These are phyloP conservation scores for Scalesia atractyloides DNA, from an alignment of 129 eudicot genomes.

Conservation along the genomic window DNA sequence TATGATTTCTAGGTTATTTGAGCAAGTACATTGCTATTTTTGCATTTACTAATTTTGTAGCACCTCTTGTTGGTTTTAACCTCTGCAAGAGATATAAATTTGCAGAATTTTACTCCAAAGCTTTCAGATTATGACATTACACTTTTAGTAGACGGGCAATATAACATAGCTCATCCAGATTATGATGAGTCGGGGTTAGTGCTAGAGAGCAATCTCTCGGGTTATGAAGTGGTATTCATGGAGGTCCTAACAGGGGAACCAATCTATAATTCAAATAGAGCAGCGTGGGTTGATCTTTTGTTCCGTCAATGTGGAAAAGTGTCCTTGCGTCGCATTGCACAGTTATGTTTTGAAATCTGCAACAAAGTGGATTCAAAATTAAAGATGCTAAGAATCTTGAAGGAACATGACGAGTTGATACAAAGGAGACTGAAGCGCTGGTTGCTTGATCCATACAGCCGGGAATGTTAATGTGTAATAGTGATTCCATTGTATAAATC, in stretches of 20 bases:
- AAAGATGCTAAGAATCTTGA: too few relatives aligned
- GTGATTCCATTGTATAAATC: too few relatives aligned
- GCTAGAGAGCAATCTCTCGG: neutral
- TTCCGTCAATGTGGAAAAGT: neutral
- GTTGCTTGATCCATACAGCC: too few relatives aligned
- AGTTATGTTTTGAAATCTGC: neutral
- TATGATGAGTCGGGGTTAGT: neutral
- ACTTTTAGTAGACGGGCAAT: neutral
- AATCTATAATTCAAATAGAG: neutral
- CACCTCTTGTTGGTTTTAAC: neutral
- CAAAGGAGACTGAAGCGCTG: too few relatives aligned
- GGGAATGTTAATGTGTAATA: too few relatives aligned
- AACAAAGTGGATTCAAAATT: too few relatives aligned
- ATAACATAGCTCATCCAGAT: neutral
- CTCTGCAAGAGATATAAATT: neutral
- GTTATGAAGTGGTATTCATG: neutral
- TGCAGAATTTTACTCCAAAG: conserved; percentile 18
- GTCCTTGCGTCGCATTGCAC: neutral
- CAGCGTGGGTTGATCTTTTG: neutral
- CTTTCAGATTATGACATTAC: conserved; percentile 9
- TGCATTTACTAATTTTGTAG: too few relatives aligned
- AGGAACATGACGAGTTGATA: too few relatives aligned
- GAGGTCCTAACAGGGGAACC: conserved; percentile 2
- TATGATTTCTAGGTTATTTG: neutral
- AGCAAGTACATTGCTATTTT: neutral